These are phyloP conservation scores for Verticillium nonalfalfae DNA, from an alignment of 2,329 filamentous ascomycete genomes.

Conservation along the genomic window DNA sequence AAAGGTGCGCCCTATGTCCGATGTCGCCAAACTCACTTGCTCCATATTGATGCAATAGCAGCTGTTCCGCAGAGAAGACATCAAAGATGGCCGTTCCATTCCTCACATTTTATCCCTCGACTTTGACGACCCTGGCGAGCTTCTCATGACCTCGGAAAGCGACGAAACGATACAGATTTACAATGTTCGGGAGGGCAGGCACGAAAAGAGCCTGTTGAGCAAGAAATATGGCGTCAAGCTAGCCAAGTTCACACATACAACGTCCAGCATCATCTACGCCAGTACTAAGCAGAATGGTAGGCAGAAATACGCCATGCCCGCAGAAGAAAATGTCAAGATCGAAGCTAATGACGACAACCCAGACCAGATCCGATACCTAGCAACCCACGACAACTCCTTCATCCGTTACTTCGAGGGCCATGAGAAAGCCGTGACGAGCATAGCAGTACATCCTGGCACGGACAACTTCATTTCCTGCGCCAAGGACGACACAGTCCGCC, in stretches of 20 bases:
- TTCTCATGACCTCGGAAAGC: constrained; percentile 83
- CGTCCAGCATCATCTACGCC: constrained; percentile 87
- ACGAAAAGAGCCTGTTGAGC: constrained; percentile 82
- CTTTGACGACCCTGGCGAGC: constrained; percentile 92
- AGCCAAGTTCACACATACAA: constrained; percentile 89
- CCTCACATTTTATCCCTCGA: constrained; percentile 82
- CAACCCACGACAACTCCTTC: constrained; percentile 91
- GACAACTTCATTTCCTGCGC: constrained; percentile 92
- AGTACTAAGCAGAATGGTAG: constrained; percentile 89
- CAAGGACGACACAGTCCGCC: constrained; percentile 80
- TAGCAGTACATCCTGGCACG: constrained; percentile 76
- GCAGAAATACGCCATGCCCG: constrained; percentile 9
- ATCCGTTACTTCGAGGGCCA: constrained; percentile 96
- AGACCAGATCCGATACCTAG: constrained; percentile 66
- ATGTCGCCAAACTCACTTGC: neutral
- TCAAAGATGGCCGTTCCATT: constrained; percentile 43
- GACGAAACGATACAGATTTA: constrained; percentile 96
- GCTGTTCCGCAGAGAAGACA: constrained; percentile 55
- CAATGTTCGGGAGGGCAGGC: constrained; percentile 83
- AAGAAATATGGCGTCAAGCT: constrained; percentile 97
- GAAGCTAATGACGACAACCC: neutral
- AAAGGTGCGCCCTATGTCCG: constrained; percentile 47
- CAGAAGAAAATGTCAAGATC: neutral
- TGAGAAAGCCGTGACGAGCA: constrained; percentile 72
- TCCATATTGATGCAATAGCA: constrained; percentile 16